Percentiles rank a stretch among this genome's conserved stretches.
phyloP scores from a whole-genome alignment of 352 stramenopile species.

The Achlya hypogyna region DNA sequence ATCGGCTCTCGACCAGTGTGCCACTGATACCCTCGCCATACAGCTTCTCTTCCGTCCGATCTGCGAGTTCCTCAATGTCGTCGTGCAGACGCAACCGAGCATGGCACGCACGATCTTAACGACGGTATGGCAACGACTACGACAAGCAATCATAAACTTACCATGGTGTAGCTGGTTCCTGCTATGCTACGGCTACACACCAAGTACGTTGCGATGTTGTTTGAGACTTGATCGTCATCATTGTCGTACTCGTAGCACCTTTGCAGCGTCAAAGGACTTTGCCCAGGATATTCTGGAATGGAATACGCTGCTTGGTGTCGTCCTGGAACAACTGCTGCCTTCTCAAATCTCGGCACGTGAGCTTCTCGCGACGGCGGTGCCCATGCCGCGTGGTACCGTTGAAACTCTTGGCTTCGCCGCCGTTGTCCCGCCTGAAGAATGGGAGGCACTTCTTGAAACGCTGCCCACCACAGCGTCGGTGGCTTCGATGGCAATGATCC shows the following conservation, averaged over 20 bases:
- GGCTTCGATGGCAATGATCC: neutral
- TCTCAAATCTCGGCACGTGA: neutral
- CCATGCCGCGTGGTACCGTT: neutral
- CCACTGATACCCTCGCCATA: neutral
- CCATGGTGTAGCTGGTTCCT: neutral
- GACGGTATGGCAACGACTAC: no score
- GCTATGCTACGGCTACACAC: neutral
- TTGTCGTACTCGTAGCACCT: neutral
- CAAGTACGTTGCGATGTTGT: neutral
- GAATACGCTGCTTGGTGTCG: neutral
- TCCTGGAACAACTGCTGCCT: neutral
- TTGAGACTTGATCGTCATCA: neutral
- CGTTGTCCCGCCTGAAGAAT: neutral
- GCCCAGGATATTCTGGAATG: constrained; percentile 12
- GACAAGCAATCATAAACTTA: neutral
- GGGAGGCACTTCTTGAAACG: neutral
- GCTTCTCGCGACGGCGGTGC: neutral
- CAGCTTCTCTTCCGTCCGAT: constrained; percentile 11
- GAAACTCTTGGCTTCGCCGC: neutral
- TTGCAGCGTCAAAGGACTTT: neutral
- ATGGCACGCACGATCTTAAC: neutral
- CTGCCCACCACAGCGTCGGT: neutral
- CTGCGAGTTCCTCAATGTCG: constrained; percentile 13
- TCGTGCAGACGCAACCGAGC: constrained; percentile 2
- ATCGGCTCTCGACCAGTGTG: neutral